Conservation (phyloP, 495 filamentous ascomycete species). For the Penicillium argentinense region DNA sequence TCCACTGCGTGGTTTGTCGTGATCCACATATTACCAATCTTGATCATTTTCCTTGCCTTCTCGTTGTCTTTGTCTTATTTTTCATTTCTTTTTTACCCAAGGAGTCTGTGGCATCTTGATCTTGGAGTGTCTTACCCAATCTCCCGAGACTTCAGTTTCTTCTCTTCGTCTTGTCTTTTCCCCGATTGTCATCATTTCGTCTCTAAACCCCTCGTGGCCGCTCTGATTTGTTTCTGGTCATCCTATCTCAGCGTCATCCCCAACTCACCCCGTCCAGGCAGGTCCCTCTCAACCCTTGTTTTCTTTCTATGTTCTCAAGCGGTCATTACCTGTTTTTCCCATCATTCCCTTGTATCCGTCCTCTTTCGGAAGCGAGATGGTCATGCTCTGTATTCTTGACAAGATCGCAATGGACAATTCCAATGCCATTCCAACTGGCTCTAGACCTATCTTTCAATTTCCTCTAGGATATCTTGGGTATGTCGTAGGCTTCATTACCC, state of each 20-base stretch:
- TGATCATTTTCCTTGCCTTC: conserved; percentile 20
- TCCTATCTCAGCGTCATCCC: conserved; percentile 23
- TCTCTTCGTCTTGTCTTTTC: conserved; percentile 6
- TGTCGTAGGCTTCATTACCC: too few species aligned
- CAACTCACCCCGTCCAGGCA: conserved; percentile 18
- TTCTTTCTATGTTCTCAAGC: conserved; percentile 23
- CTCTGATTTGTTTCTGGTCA: conserved; percentile 25
- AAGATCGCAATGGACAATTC: conserved; percentile 23
- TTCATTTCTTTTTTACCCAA: conserved; percentile 23
- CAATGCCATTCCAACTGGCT: conserved; percentile 5
- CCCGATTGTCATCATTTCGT: conserved; percentile 1
- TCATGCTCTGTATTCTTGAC: conserved; percentile 20
- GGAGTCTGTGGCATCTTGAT: conserved; percentile 31
- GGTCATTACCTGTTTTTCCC: conserved; percentile 21
- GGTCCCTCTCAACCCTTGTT: conserved; percentile 24
- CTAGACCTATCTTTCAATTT: too few species aligned
- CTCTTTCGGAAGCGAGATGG: conserved; percentile 8
- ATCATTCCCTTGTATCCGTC: conserved; percentile 7
- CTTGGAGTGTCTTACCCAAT: conserved; percentile 13
- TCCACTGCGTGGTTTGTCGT: conserved; percentile 24
- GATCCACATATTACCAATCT: conserved; percentile 29
- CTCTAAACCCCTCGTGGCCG: conserved; percentile 20
- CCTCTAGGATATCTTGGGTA: too few species aligned
- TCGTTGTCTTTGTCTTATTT: conserved; percentile 15
- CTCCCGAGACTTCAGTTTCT: conserved; percentile 15